Evolutionary conservation across 2,329 filamentous ascomycete genomes (phyloP), one percentile per base, ranked within the genome.

Genomic region (Onygenales sp.): DNA sequence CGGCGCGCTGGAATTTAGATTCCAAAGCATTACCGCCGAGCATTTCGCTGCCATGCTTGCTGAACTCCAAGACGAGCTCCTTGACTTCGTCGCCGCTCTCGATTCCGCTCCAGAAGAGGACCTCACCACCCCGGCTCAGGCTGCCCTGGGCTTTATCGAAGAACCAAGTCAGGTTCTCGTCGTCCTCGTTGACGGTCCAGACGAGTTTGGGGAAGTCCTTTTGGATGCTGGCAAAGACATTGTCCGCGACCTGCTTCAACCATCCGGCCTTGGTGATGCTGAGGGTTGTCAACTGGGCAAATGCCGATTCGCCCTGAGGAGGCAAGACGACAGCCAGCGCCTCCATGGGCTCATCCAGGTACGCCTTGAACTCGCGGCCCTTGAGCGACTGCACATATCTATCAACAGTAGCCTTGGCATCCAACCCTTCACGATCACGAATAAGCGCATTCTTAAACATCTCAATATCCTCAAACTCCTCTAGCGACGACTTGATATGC

Each of bases 91-190:
- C 84, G 34, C 85, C 83, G 52, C 84, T 84, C 59, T 93, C 87
- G 54, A 93, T 83, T 51, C 91, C 91, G 69, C 94, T 95, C 87
- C 92, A 97, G 78, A 97, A 97, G 65, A 97, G 84, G 40, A 96
- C 88, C 65, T 91, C 88, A 54, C 89, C 89, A 61, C 88, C 84
- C 53, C 85, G 83, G 57, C 86, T 88, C 63, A 96, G 81, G 70
- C 88, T 95, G 53, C 93, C 92, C 62, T 96, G 90, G 8, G 92
- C 87, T 78, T 95, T 95, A 72, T 95, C 91, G 61, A 95, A 94
- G 77, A 97, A 96, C 93, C 92, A 97, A 9, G 89, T 91, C 63
- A 97, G 77, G 69, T 97, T 96, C 79, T 97, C 92, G 63, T 97
- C 91, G 61, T 94, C 87, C 65, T 91, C 86, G 74, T 88, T 92